Base-by-base conservation (phyloP, 2,329 filamentous ascomycete species). In the Erysiphe neolycopersici region DNA sequence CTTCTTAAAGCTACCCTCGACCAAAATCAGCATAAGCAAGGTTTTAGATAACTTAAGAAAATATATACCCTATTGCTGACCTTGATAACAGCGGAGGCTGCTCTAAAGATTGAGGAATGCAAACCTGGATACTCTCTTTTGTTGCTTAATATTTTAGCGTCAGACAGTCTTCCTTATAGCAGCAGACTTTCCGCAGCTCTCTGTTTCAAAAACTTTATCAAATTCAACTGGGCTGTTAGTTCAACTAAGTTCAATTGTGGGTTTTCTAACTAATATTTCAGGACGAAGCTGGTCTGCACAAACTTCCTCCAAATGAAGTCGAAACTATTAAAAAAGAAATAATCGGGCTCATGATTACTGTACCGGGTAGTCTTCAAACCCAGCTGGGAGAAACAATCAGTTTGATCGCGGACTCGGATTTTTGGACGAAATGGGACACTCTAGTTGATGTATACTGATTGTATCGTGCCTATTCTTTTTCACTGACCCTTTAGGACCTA, bases 191-290 rank as follows among this genome's bases (percentile, higher is more conserved):
- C 87, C 6, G 82, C 80, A 54, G 82, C 89, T 26, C 69, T 98
- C 47, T 89, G 81, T 64, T 98, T 98, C 71, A 98, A 98, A 64
- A 98, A 98, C 65, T 92, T 93, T 61, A 84, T 98, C 56, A 79
- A 80, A 60, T 74, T 79, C 57, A 89, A 84, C 66, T 98, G 91
- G 73, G 81, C 83, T 53, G 75, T 78, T 62, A 52, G 72, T 65
- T 39, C 46, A 42, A 40, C 9, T 29, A 29, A 29, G 26, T 29
- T 29, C 26, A 36, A 16, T 32, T 30, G 12, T n/a, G 17, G 31
- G 22, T 44, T 33, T 43, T 37, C 50, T 55, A 32, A 49, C 17
- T 36, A 38, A 47, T 51, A 46, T 9, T n/a, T 50, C 26, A 79
- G 66, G 82, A 95, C 60, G 87, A 93, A 57, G 81, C 94, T 62